These are phyloP conservation scores for Ceratobasidium sp. DNA, from an alignment of 1,284 basidiomycete species.

Conservation along the genomic window DNA sequence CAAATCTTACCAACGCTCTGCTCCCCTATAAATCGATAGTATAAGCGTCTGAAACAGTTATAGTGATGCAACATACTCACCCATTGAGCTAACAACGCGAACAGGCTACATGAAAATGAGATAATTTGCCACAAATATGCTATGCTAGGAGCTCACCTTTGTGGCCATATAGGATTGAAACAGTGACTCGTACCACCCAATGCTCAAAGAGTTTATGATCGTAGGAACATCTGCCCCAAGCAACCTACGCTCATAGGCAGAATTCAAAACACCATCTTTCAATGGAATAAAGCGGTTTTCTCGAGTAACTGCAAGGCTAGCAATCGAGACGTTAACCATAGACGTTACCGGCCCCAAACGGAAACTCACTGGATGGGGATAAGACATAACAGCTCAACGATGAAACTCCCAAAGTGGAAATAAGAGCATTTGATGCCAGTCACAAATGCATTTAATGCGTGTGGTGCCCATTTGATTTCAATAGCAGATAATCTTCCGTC, in stretches of 20 bases:
- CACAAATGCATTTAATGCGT: no score
- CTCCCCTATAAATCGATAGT: conserved; percentile 56
- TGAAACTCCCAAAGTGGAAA: conserved; percentile 37
- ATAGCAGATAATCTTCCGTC: conserved; percentile 56
- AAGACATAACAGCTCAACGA: conserved; percentile 42
- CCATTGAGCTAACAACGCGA: conserved; percentile 73
- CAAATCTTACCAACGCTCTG: conserved; percentile 67
- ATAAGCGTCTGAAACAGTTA: no score
- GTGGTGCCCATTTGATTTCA: background rate
- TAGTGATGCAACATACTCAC: conserved; percentile 50
- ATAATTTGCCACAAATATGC: no score
- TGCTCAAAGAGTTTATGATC: conserved; percentile 65
- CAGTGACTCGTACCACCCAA: conserved; percentile 74
- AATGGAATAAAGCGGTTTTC: conserved; percentile 71
- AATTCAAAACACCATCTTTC: conserved; percentile 67
- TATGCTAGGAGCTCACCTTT: no score
- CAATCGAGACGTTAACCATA: conserved; percentile 47
- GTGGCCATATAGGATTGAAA: conserved; percentile 69
- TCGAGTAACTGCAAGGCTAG: conserved; percentile 61
- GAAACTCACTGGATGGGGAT: conserved; percentile 43
- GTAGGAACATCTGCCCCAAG: conserved; percentile 68
- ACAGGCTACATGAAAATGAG: conserved; percentile 58
- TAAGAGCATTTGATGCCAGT: no score
- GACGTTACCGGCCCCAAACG: no score
- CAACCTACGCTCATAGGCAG: conserved; percentile 62